Evolutionary conservation across 2,329 filamentous ascomycete species (phyloP).

Genomic region (Aspergillus fischeri): DNA sequence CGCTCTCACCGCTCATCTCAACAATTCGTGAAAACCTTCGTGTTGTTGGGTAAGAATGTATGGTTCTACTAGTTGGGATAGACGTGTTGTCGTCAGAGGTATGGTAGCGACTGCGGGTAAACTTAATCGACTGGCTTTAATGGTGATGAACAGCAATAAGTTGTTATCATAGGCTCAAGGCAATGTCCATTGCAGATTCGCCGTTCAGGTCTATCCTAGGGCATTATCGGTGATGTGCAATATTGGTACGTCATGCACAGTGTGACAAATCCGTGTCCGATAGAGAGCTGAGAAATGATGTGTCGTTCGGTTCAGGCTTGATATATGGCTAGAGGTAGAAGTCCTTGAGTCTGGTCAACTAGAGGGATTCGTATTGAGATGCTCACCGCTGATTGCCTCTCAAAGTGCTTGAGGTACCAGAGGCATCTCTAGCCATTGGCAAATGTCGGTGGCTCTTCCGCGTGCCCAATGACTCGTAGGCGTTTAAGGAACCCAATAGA

Average conservation of each 20-base stretch:
- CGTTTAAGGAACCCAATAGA: too few relatives aligned
- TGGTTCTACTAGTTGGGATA: too few relatives aligned
- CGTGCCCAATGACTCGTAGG: neutral
- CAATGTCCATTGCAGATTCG: neutral
- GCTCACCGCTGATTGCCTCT: neutral
- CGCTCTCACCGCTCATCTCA: conserved; percentile 6
- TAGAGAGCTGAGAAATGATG: neutral
- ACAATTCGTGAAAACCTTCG: neutral
- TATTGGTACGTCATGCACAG: neutral
- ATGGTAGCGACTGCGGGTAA: neutral
- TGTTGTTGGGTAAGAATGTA: neutral
- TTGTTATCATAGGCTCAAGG: neutral
- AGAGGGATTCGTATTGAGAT: neutral
- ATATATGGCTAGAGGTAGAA: neutral
- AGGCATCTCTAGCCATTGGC: too few relatives aligned
- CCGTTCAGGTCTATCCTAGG: neutral
- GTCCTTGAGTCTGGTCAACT: neutral
- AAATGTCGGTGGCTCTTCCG: neutral
- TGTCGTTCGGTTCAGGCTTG: neutral
- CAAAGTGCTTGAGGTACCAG: neutral
- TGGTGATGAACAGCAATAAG: neutral
- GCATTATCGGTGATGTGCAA: neutral
- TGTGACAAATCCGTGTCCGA: neutral
- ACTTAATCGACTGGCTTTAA: neutral
- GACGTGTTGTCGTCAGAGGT: too few relatives aligned